phyloP scores from a whole-genome alignment of 2,329 filamentous ascomycete genomes.

The Pestalotiopsis sp. region DNA sequence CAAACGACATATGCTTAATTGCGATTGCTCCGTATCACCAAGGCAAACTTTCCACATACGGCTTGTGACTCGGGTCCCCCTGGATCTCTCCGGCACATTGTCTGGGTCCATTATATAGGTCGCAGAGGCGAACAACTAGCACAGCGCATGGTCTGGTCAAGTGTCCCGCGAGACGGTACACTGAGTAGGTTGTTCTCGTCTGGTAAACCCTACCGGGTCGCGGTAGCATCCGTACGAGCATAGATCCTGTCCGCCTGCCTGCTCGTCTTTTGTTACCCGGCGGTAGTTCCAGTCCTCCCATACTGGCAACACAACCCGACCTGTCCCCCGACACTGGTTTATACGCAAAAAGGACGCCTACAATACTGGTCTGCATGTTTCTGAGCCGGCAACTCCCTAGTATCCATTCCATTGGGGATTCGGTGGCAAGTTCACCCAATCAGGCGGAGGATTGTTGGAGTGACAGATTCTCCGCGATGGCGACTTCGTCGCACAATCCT shows the following conservation, averaged over 20 bases:
- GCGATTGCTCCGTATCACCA: slow-evolving; percentile 3
- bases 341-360: slow-evolving; percentile 23
- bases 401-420: slow-evolving; percentile 40
- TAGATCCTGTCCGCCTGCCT: slow-evolving; percentile 26
- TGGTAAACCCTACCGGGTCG: slow-evolving; percentile 8
- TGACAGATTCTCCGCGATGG: slow-evolving; percentile 48
- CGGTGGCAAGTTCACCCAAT: slow-evolving; percentile 38
- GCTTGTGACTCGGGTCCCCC: slow-evolving; percentile 2
- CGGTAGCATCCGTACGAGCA: slow-evolving; percentile 28
- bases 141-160: slow-evolving; percentile 28
- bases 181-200: slow-evolving; percentile 24
- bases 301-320: neutral
- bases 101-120: slow-evolving; percentile 7
- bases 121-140: slow-evolving; percentile 27
- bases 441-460: slow-evolving; percentile 36
- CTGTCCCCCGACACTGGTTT: slow-evolving; percentile 24
- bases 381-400: slow-evolving; percentile 41
- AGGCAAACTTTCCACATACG: slow-evolving; percentile 11
- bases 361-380: slow-evolving; percentile 41
- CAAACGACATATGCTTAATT: slow-evolving; percentile 24
- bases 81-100: slow-evolving; percentile 8
- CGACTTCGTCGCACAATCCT: slow-evolving; percentile 57
- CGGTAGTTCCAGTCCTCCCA: slow-evolving; percentile 20
- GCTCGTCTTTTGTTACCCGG: slow-evolving; percentile 27
- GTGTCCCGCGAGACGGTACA: slow-evolving; percentile 23